Conservation (phyloP, 176 grass and related monocot genomes). For the Triticum turgidum region DNA sequence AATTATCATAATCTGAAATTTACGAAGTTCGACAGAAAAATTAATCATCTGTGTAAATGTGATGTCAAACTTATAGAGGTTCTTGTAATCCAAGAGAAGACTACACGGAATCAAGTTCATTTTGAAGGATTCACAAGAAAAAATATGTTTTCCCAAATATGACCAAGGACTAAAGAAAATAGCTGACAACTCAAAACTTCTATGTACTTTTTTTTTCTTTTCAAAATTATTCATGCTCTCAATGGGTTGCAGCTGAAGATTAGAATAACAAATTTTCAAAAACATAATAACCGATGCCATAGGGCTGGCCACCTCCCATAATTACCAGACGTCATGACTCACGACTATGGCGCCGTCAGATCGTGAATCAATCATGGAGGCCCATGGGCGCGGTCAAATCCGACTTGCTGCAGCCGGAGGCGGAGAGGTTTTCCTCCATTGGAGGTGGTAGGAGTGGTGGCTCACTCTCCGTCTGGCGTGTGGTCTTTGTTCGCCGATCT, state of each 20-base stretch:
- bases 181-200: neutral
- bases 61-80: neutral
- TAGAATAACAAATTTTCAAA: neutral
- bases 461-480: too few relatives aligned
- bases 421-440: too few relatives aligned
- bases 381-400: too few relatives aligned
- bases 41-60: constrained; percentile 4
- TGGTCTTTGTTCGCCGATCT: too few relatives aligned
- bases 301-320: too few relatives aligned
- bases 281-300: neutral
- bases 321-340: too few relatives aligned
- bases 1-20: constrained; percentile 92
- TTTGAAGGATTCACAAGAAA: neutral
- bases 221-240: neutral
- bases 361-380: too few relatives aligned
- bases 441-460: too few relatives aligned
- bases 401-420: too few relatives aligned
- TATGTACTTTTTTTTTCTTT: neutral
- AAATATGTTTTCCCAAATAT: neutral
- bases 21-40: constrained; percentile 10
- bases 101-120: neutral
- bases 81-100: neutral
- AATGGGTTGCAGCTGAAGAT: neutral
- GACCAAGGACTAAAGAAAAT: neutral
- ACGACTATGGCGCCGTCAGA: too few relatives aligned